Evolutionary conservation across 495 filamentous ascomycete genomes (phyloP).

Genomic region (Hypomontagnella submonticulosa): DNA sequence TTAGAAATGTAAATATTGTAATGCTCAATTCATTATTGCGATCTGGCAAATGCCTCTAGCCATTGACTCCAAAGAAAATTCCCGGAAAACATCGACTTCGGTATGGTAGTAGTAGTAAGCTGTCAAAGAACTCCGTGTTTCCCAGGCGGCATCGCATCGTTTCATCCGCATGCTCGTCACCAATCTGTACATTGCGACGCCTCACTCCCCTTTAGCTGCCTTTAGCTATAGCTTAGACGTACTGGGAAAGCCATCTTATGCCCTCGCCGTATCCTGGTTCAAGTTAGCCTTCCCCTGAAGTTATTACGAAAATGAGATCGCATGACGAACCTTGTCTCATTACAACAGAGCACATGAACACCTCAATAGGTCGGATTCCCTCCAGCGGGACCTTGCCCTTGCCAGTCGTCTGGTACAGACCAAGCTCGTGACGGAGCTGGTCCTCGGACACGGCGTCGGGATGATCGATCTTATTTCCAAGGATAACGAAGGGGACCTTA

Average conservation of each 20-base stretch:
- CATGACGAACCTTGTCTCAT: conserved; percentile 85
- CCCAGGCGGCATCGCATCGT: conserved; percentile 33
- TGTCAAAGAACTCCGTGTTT: conserved; percentile 43
- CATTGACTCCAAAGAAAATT: conserved; percentile 50
- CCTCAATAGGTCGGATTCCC: conserved; percentile 94
- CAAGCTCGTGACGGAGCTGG: conserved; percentile 87
- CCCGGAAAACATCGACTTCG: conserved; percentile 48
- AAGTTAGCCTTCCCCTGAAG: conserved; percentile 30
- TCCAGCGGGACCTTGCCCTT: conserved; percentile 97
- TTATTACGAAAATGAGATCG: conserved; percentile 3
- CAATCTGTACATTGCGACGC: conserved; percentile 15
- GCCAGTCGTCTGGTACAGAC: conserved; percentile 95
- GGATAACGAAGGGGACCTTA: conserved; percentile 93
- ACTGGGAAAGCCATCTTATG: conserved; percentile 83
- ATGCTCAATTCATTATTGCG: conserved; percentile 46
- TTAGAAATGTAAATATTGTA: neutral
- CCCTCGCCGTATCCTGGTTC: conserved; percentile 73
- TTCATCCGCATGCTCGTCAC: conserved; percentile 20
- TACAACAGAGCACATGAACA: conserved; percentile 98
- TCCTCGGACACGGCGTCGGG: conserved; percentile 95
- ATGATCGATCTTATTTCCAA: conserved; percentile 99
- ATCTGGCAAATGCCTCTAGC: conserved; percentile 50
- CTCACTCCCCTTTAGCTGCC: neutral
- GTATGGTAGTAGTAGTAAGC: conserved; percentile 45
- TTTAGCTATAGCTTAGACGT: conserved; percentile 64